These are phyloP conservation scores for Pleurotus djamor DNA, from an alignment of 768 basidiomycete genomes.

Conservation along the genomic window DNA sequence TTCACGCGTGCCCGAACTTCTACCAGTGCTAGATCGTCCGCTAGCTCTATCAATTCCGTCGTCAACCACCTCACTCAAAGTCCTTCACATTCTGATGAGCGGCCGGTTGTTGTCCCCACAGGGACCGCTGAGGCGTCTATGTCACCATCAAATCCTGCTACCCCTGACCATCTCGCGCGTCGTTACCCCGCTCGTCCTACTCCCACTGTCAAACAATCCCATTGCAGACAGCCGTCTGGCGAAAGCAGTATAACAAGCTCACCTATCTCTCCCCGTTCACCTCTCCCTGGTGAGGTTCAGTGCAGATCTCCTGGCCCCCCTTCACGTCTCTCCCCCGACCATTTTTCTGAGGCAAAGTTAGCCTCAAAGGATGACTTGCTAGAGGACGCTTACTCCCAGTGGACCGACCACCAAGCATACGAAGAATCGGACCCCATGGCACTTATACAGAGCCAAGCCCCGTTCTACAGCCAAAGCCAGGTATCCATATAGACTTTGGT, in stretches of 20 bases:
- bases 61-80: constrained; percentile 2
- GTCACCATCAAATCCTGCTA: too few species aligned
- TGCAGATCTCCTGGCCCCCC: too few species aligned
- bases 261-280: too few species aligned
- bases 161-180: too few species aligned
- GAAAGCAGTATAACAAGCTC: too few species aligned
- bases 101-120: neutral
- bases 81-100: neutral
- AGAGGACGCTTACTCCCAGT: too few species aligned
- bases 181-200: neutral
- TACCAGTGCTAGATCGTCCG: neutral
- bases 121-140: neutral
- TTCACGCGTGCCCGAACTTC: neutral
- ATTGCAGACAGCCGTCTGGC: too few species aligned
- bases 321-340: too few species aligned
- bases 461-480: constrained; percentile 2
- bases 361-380: too few species aligned
- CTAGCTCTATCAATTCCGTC: neutral
- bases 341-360: too few species aligned
- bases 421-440: constrained; percentile 4
- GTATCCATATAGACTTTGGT: neutral
- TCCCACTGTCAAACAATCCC: neutral
- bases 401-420: neutral
- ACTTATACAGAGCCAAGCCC: neutral
- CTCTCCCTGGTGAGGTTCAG: too few species aligned